Evolutionary conservation across 2,329 filamentous ascomycete genomes (phyloP).

Genomic region (Colletotrichum camelliae): DNA sequence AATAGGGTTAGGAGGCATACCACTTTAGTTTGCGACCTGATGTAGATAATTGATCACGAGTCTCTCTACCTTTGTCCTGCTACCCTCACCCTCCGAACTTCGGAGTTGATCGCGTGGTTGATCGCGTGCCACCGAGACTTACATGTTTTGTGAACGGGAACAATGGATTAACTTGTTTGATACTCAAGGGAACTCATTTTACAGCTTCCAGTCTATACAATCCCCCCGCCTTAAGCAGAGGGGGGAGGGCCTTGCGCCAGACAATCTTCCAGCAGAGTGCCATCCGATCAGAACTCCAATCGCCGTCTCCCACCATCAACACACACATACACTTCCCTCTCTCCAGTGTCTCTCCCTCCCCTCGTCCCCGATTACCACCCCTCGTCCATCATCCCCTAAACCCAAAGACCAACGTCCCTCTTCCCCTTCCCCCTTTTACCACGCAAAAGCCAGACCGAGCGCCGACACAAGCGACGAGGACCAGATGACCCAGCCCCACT

Average conservation of each 20-base stretch:
- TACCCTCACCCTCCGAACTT: not conserved
- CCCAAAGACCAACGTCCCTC: not conserved
- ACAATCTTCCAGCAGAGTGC: conserved; percentile 5
- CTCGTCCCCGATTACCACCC: not conserved
- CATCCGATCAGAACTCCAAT: conserved; percentile 18
- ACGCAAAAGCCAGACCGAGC: conserved; percentile 53
- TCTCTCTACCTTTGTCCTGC: not conserved
- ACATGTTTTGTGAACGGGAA: not conserved
- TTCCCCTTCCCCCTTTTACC: conserved; percentile 36
- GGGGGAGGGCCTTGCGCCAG: conserved; percentile 8
- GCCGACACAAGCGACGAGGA: conserved; percentile 46
- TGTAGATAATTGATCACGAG: not conserved
- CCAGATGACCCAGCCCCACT: conserved; percentile 55
- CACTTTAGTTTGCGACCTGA: conserved; percentile 1
- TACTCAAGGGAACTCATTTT: conserved; percentile 22
- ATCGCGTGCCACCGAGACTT: not conserved
- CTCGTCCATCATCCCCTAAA: not conserved
- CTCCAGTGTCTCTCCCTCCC: not conserved
- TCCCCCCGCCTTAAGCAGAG: not conserved
- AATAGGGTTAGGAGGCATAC: conserved; percentile 15
- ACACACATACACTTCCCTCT: not conserved
- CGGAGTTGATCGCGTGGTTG: not conserved
- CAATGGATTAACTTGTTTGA: conserved; percentile 14
- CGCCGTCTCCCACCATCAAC: not conserved
- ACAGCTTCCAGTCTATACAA: conserved; percentile 23